Conservation (phyloP, 108 stramenopile species). For the Cyclostephanos tholiformis region DNA sequence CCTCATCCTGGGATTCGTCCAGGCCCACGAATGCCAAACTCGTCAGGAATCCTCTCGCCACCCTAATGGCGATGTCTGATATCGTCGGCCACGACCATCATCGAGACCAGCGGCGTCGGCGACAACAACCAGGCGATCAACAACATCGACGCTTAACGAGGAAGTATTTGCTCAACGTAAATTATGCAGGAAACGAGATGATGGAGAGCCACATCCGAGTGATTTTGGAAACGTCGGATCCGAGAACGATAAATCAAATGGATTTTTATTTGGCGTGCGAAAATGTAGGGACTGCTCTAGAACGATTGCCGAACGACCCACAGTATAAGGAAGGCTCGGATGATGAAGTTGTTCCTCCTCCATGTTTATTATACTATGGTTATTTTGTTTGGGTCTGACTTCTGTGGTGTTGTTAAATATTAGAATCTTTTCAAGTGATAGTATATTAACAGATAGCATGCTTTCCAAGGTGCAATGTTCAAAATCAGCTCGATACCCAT, state of each 20-base stretch:
- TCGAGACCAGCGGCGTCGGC: neutral
- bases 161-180: slow-evolving; percentile 77
- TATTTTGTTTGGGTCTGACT: slow-evolving; percentile 34
- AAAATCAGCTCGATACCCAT: slow-evolving; percentile 70
- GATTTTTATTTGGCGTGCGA: slow-evolving; percentile 20
- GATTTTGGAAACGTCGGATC: slow-evolving; percentile 39
- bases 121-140: slow-evolving; percentile 6
- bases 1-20: slow-evolving; percentile 40
- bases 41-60: slow-evolving; percentile 62
- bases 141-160: slow-evolving; percentile 4
- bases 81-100: slow-evolving; percentile 25
- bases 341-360: slow-evolving; percentile 15
- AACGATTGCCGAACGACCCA: neutral
- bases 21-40: slow-evolving; percentile 22
- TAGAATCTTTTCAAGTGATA: neutral
- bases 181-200: slow-evolving; percentile 85
- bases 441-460: slow-evolving; percentile 26
- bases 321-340: neutral
- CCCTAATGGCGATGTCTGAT: slow-evolving; percentile 56
- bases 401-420: neutral
- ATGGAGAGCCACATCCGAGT: slow-evolving; percentile 79
- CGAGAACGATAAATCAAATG: slow-evolving; percentile 16
- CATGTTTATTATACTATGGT: slow-evolving; percentile 50
- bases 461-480: slow-evolving; percentile 19
- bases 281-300: slow-evolving; percentile 1